Percentiles rank a stretch among this genome's conserved stretches.
These are phyloP conservation scores for Jackrogersella minutella DNA, from an alignment of 495 filamentous ascomycete species.

Conservation along the genomic window DNA sequence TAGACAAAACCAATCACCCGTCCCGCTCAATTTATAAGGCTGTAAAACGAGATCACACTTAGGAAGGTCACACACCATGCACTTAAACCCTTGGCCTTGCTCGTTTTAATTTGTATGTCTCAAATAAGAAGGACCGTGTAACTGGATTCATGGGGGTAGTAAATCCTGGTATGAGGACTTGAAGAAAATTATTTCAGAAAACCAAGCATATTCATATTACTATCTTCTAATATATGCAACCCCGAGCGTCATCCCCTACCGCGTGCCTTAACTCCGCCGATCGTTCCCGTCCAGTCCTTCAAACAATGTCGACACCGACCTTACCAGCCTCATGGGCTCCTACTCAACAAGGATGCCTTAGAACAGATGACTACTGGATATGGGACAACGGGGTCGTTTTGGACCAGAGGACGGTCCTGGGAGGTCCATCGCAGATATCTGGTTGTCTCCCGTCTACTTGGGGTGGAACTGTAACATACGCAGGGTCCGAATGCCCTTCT, in stretches of 20 bases:
- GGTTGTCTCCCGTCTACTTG: slow-evolving; percentile 42
- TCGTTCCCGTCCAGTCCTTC: too few species aligned
- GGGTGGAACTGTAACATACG: slow-evolving; percentile 31
- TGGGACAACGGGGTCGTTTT: slow-evolving; percentile 25
- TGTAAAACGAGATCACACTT: too few species aligned
- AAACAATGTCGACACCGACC: slow-evolving; percentile 7
- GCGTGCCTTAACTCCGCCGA: too few species aligned
- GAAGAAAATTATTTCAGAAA: background rate
- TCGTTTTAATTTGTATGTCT: background rate
- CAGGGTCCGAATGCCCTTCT: slow-evolving; percentile 34
- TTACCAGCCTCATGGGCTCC: slow-evolving; percentile 34
- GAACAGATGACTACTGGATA: slow-evolving; percentile 40
- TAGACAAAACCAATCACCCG: too few species aligned
- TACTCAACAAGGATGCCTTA: slow-evolving; percentile 27
- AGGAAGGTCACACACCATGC: too few species aligned
- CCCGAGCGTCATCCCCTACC: too few species aligned
- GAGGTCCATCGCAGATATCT: slow-evolving; percentile 42
- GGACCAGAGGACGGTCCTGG: slow-evolving; percentile 40
- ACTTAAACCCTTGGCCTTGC: too few species aligned
- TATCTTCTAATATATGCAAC: too few species aligned
- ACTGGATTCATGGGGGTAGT: background rate
- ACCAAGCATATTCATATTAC: background rate
- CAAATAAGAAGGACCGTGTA: background rate
- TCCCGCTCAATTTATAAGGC: too few species aligned
- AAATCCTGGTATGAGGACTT: background rate